Percentiles rank a stretch among this genome's conserved stretches.
Conservation (phyloP, 2,329 filamentous ascomycete genomes). For the Claviceps pazoutovae region DNA sequence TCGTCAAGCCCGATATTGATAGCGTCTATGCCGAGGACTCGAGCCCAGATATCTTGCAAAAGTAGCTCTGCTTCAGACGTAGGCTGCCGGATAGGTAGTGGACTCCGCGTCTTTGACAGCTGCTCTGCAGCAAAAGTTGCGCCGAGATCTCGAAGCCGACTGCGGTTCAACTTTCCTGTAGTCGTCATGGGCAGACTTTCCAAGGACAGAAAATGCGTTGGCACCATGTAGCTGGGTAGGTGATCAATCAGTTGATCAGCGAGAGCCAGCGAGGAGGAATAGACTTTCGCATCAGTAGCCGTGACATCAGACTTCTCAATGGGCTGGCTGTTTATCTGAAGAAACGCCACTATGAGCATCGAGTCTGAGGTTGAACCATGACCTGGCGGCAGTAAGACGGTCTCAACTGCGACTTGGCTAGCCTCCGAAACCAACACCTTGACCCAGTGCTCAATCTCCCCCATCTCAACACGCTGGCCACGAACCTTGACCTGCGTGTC, state of each 20-base stretch:
- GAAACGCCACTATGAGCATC: not conserved
- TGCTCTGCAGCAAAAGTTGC: not conserved
- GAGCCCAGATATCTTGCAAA: constrained; percentile 7
- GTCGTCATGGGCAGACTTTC: constrained; percentile 5
- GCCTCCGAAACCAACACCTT: not conserved
- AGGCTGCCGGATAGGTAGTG: not conserved
- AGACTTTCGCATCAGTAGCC: not conserved
- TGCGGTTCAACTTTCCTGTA: constrained; percentile 7
- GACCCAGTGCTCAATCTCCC: constrained; percentile 8
- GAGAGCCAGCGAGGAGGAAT: not conserved
- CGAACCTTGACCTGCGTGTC: constrained; percentile 14
- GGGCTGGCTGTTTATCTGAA: not conserved
- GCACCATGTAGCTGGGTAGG: constrained; percentile 9
- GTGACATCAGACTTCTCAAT: not conserved
- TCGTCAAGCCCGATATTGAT: constrained; percentile 4
- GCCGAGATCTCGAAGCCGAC: constrained; percentile 5
- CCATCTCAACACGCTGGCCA: constrained; percentile 13
- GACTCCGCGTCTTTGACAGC: not conserved
- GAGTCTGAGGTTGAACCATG: too few relatives aligned
- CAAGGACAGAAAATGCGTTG: constrained; percentile 7
- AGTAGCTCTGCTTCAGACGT: not conserved
- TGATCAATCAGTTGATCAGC: constrained; percentile 2
- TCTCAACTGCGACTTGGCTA: not conserved
- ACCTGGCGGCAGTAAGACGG: not conserved
- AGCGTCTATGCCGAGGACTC: constrained; percentile 21